Percentiles rank a stretch among this genome's conserved stretches.
phyloP scores from a whole-genome alignment of 1,139 yeast genomes.

The Candida sanyaensis region DNA sequence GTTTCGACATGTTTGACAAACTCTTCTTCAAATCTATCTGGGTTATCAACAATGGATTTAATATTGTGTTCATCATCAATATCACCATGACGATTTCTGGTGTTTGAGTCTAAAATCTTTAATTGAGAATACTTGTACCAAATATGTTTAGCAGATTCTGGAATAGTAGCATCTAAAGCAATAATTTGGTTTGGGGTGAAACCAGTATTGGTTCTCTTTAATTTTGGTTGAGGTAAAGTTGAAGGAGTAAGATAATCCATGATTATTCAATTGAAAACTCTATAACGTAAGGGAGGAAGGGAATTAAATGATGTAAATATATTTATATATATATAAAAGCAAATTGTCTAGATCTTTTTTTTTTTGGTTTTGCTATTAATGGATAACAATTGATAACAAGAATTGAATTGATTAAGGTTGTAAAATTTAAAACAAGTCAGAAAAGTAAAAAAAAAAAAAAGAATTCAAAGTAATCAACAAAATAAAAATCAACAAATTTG shows the following conservation, averaged over 20 bases:
- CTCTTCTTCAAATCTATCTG: slow-evolving; percentile 61
- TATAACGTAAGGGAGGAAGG: neutral
- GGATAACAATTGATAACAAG: too few species aligned
- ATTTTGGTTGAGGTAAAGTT: slow-evolving; percentile 43
- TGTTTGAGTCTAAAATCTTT: slow-evolving; percentile 28
- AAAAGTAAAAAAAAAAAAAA: too few species aligned
- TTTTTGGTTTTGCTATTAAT: too few species aligned
- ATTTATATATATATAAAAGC: too few species aligned
- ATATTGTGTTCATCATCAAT: slow-evolving; percentile 6
- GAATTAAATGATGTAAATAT: neutral
- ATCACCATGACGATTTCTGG: slow-evolving; percentile 7
- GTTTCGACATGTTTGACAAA: slow-evolving; percentile 90
- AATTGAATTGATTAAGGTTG: too few species aligned
- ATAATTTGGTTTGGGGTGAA: slow-evolving; percentile 88
- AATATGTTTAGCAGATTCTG: slow-evolving; percentile 69
- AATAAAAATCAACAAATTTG: too few species aligned
- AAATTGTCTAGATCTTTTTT: too few species aligned
- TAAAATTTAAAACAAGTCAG: too few species aligned
- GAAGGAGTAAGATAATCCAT: slow-evolving; percentile 47
- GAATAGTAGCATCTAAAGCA: slow-evolving; percentile 79
- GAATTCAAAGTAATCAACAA: too few species aligned
- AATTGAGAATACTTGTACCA: slow-evolving; percentile 68
- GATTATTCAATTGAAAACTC: slow-evolving; percentile 3
- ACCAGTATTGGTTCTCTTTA: slow-evolving; percentile 81
- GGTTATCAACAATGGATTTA: slow-evolving; percentile 24